Evolutionary conservation across 2,329 filamentous ascomycete species (phyloP).

Genomic region (Scolecobasidium constrictum): DNA sequence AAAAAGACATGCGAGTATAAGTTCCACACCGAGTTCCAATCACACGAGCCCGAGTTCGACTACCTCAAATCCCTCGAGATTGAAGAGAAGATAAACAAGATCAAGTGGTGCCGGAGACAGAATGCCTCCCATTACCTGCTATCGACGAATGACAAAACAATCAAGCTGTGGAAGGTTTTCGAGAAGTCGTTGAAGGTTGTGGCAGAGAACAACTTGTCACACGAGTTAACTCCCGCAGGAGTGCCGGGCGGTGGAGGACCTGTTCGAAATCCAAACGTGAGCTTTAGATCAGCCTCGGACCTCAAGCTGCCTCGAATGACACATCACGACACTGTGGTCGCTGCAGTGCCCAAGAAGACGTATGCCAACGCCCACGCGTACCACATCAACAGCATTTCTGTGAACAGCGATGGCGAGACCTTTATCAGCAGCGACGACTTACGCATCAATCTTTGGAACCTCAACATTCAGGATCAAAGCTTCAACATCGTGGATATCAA

Average conservation of each 20-base stretch:
- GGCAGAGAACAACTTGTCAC: slow-evolving; percentile 95
- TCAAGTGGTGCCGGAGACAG: slow-evolving; percentile 98
- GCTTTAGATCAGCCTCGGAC: slow-evolving; percentile 71
- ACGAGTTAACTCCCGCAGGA: slow-evolving; percentile 74
- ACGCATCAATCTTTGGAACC: slow-evolving; percentile 96
- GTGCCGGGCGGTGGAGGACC: slow-evolving; percentile 67
- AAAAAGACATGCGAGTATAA: slow-evolving; percentile 99
- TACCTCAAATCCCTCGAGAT: slow-evolving; percentile 99
- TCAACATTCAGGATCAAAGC: slow-evolving; percentile 98
- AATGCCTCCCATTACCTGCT: slow-evolving; percentile 97
- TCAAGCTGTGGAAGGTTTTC: slow-evolving; percentile 99
- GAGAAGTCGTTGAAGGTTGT: slow-evolving; percentile 99
- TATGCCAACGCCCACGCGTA: slow-evolving; percentile 98
- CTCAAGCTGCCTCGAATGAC: slow-evolving; percentile 92
- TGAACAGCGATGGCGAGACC: slow-evolving; percentile 97
- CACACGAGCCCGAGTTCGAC: slow-evolving; percentile 98
- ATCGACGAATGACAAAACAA: slow-evolving; percentile 99
- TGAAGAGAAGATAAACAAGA: slow-evolving; percentile 99
- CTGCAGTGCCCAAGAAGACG: slow-evolving; percentile 86
- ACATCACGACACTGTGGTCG: slow-evolving; percentile 96
- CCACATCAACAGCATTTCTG: slow-evolving; percentile 99
- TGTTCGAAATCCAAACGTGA: slow-evolving; percentile 58
- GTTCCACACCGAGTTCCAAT: slow-evolving; percentile 99
- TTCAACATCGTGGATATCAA: slow-evolving; percentile 99
- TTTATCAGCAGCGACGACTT: slow-evolving; percentile 98